Evolutionary conservation across 2,329 filamentous ascomycete species (phyloP), one percentile per base, ranked within the genome.

Genomic region (Capronia coronata): DNA sequence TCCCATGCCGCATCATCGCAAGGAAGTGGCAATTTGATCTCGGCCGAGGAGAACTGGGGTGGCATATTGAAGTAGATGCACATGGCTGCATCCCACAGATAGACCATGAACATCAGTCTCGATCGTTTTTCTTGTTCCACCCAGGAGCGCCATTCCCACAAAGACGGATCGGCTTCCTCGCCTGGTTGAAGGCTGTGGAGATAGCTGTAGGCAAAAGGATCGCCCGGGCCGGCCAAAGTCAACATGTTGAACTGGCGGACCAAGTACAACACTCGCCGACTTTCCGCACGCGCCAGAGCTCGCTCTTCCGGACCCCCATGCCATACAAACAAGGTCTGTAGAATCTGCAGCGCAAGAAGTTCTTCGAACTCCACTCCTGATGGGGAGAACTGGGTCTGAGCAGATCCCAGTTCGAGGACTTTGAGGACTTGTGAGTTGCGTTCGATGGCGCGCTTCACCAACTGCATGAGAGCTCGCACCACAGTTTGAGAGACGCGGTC

Each of bases 1-100:
- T 87, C 84, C 84, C 84, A 88, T 2, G 81, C 79, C 13, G 81
- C 82, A 64, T 88, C 85, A 59, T 88, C 84, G 11, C 78, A 76
- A 7, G 85, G 84, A 4, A 89, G 68, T n/a, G 83, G 82, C 30
- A 87, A 65, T 23, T 74, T 72, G 43, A 87, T 73, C 57, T 87
- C 83, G 27, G 80, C 72, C 7, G 75, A 68, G 51, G 86, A 79
- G 35, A 87, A 78, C 38, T 78, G 72, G 11, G 83, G 76, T 8
- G 74, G 66, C n/a, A 70, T 68, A 63, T 88, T 87, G 73, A 87
- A 88, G 63, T 82, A 88, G 16, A 88, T 75, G 14, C 78, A 78
- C 62, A 83, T 76, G 9, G 82, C 78, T 13, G 76, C 73, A 61
- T 87, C 84, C 27, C 77, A 71, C 14, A 86, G 67, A 61, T 81